Evolutionary conservation across 192 early-diverging fungal species (phyloP).

Genomic region (Globomyces pollinis-pini): DNA sequence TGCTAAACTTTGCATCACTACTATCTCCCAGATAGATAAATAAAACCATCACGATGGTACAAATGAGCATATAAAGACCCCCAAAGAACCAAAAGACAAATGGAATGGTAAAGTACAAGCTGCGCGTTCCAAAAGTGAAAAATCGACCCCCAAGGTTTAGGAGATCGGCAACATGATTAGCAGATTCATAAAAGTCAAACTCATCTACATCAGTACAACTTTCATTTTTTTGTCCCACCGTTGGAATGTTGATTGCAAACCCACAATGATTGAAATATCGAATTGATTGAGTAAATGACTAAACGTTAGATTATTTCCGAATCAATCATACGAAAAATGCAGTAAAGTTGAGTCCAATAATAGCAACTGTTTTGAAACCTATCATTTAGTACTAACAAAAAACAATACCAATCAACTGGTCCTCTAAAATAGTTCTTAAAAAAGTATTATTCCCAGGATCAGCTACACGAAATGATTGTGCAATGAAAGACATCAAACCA

Average conservation of each 20-base stretch:
- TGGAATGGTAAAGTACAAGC: slow-evolving; percentile 12
- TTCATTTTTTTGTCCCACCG: background rate
- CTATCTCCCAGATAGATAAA: background rate
- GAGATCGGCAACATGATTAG: background rate
- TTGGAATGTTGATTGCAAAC: background rate
- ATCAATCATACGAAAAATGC: slow-evolving; percentile 5
- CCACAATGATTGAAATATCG: slow-evolving; percentile 11
- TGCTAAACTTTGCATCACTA: too few relatives aligned
- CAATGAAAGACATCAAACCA: slow-evolving; percentile 11
- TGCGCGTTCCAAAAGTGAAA: slow-evolving; percentile 5
- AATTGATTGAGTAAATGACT: slow-evolving; percentile 9
- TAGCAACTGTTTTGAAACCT: slow-evolving; percentile 2
- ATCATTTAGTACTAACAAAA: too few relatives aligned
- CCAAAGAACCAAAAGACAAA: slow-evolving; percentile 11
- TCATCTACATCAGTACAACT: background rate
- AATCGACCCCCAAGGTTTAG: background rate
- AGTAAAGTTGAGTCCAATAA: background rate
- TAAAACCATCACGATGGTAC: background rate
- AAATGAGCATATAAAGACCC: background rate
- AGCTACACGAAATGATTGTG: background rate
- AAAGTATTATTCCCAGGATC: background rate
- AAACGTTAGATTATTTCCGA: background rate
- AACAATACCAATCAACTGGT: background rate
- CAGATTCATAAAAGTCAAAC: background rate
- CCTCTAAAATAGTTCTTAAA: background rate